Percentiles rank a stretch among this genome's conserved stretches.
Conservation (phyloP, 371 early-diverging fungal species). For the Rhizopus sp. region DNA sequence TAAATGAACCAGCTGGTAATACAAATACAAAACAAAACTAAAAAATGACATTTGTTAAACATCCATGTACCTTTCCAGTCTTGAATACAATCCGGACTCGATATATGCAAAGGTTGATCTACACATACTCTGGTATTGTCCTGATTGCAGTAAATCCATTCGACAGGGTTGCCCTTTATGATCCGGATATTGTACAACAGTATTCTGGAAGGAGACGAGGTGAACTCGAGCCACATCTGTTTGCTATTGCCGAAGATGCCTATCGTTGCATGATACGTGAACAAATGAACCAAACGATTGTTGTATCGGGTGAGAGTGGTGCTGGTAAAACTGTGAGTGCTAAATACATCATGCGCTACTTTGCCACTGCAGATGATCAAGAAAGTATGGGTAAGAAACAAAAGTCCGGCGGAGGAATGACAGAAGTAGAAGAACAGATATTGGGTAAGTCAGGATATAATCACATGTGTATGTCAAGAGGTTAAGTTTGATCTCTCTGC, state of each 20-base stretch:
- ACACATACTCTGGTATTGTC: conserved; percentile 99
- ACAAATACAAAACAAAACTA: neutral
- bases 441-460: conserved; percentile 39
- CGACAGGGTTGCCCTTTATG: conserved; percentile 83
- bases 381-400: conserved; percentile 44
- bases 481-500: neutral
- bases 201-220: conserved; percentile 93
- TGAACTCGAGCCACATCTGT: conserved; percentile 98
- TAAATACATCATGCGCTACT: conserved; percentile 97
- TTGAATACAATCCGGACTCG: conserved; percentile 87
- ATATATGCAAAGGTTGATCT: conserved; percentile 89
- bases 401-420: conserved; percentile 40
- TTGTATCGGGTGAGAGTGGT: conserved; percentile 98
- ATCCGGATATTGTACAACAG: conserved; percentile 84
- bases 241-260: conserved; percentile 98
- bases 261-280: conserved; percentile 94
- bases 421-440: conserved; percentile 83
- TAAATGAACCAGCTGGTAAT: conserved; percentile 88
- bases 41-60: neutral
- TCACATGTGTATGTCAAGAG: neutral
- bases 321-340: conserved; percentile 97
- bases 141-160: conserved; percentile 99
- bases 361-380: conserved; percentile 88
- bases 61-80: neutral
- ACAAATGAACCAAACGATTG: conserved; percentile 94